Evolutionary conservation across 1,139 yeast species (phyloP).

Genomic region (Protomyces inundatus): DNA sequence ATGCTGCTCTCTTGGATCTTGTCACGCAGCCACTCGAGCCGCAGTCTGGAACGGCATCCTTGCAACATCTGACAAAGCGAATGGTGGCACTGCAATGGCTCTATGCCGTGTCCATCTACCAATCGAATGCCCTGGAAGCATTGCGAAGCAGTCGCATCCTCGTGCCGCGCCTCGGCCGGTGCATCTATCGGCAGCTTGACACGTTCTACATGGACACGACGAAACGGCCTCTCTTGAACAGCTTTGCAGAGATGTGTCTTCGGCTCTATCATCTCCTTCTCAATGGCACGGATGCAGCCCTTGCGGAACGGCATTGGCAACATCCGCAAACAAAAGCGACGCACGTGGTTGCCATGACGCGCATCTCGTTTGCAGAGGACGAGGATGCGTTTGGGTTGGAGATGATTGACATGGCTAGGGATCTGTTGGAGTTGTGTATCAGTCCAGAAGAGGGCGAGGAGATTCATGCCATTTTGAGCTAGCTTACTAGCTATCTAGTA

Average conservation of each 20-base stretch:
- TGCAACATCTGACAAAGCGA: not conserved
- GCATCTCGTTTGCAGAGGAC: conserved; percentile 19
- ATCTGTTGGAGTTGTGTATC: conserved; percentile 27
- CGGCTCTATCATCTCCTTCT: conserved; percentile 13
- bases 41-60: not conserved
- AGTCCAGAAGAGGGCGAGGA: conserved; percentile 30
- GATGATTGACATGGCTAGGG: conserved; percentile 27
- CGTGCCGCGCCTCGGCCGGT: conserved; percentile 12
- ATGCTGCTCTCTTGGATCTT: not conserved
- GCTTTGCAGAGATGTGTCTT: conserved; percentile 1
- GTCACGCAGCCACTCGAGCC: conserved; percentile 2
- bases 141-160: conserved; percentile 7
- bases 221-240: not conserved
- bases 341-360: conserved; percentile 23
- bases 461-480: conserved; percentile 19
- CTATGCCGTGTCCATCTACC: conserved; percentile 1
- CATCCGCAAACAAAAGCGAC: conserved; percentile 3
- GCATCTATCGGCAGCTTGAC: conserved; percentile 8
- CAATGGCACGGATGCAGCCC: conserved; percentile 7
- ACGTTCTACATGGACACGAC: not conserved
- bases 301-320: conserved; percentile 17
- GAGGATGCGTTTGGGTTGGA: conserved; percentile 1
- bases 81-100: conserved; percentile 3
- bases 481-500: no score
- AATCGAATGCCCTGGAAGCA: conserved; percentile 1